Evolutionary conservation across 768 basidiomycete genomes (phyloP), one percentile per base, ranked within the genome.

Genomic region (Paxillus ammoniavirescens): DNA sequence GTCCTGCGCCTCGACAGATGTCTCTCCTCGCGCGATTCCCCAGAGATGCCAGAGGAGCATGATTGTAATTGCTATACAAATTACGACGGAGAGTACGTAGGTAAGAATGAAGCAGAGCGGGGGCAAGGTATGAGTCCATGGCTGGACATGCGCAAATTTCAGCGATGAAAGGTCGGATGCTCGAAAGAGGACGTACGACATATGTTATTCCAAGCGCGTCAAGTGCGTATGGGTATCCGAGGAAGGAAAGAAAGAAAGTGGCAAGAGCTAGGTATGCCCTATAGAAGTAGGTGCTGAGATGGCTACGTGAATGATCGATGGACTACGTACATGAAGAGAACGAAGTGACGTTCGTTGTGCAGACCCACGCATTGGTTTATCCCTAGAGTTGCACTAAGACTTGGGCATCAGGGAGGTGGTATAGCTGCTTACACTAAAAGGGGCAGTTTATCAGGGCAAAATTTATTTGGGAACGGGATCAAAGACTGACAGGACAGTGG

Each of bases 331-430:
- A 98, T 88, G 79, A 98, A 99, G 44, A 98, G 74, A 37, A 96
- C 80, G 62, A 99, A 99, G 72, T 98, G 93, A 0, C 96, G 85
- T 66, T 98, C 95, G 61, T 98, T 99, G 66, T 96, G 79, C 7
- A 98, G 69, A 10, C 96, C 96, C 42, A 99, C 96, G 66, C 96
- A 98, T 82, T 93, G 92, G 69, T 98, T 98, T 47, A 98, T 84
- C 94, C 94, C 92, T 94, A 64, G 35, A 15, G 21, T 21, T 8
- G 5, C 5, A 14, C 23, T 62, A 9, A 65, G 42, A 45, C 21
- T 13, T 36, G 21, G 42, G 35, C 28, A 38, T 50, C 18, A 49
- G 47, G 23, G 5, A 5, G 12, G 28, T 4, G 51, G 49, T 36
- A 23, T 37, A 44, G 21, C 33, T 33, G 70, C 77, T 64, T 56